Base-by-base conservation (phyloP, 192 early-diverging fungal species). In the Coemansia sp. region DNA sequence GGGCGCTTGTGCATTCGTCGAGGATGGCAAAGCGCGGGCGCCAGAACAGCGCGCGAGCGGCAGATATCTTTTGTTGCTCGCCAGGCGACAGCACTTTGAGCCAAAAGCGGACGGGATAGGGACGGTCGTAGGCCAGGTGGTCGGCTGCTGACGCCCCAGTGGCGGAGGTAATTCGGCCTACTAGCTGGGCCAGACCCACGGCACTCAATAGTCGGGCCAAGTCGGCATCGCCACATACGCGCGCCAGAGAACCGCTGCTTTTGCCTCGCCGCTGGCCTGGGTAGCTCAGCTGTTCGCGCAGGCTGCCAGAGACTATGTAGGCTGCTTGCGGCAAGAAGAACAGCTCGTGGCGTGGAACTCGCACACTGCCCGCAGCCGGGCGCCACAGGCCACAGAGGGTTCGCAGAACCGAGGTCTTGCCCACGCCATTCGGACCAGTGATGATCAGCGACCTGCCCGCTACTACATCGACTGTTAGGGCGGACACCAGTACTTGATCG, bases 361-460 rank as follows among this genome's bases (percentile, higher is more conserved):
- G 63, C 55, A 86, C 56, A 13, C 20, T 62, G 71, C 92, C 93
- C n/a, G 63, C 56, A 0, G 63, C 65, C 11, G 86, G 79, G 14
- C 69, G 81, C 91, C 91, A 96, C 35, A 97, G 67, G 0, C 91
- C 91, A 18, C 88, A 87, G 46, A 96, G 80, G 6, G 85, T 85
- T 5, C 93, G 84, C 20, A 96, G 59, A 16, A 97, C 42, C 6
- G 91, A 91, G 14, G 91, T 90, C 67, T 97, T 97, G 35, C 95
- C 95, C 16, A 74, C 69, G 70, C 95, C 95, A 60, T 93, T 93
- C 5, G 90, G 87, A 1, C 91, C 92, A 6, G 81, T 84, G 60
- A 94, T 82, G 20, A 91, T 67, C 43, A 91, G 78, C 65, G 88
- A 83, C 21, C 83, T 66, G n/a, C 87, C 87, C 40, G 70, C 51